Evolutionary conservation across 768 basidiomycete species (phyloP).

Genomic region (Suillus ampliporus): DNA sequence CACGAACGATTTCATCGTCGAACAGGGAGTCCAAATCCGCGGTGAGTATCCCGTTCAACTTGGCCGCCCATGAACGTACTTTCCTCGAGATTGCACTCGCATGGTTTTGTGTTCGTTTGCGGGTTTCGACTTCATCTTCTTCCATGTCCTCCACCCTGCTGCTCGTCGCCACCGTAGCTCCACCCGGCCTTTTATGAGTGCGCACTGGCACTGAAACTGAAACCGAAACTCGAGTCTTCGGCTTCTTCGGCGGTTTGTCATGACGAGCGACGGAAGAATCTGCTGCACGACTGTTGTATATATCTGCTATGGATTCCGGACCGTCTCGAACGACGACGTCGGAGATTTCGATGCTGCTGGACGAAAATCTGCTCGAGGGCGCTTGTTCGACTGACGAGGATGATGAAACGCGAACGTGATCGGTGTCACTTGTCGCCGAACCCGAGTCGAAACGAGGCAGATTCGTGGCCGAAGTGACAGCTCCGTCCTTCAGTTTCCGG

Average conservation of each 20-base stretch:
- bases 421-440: not conserved
- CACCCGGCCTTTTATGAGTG: too few species aligned
- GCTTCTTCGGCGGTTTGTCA: not conserved
- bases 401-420: too few species aligned
- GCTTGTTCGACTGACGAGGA: not conserved
- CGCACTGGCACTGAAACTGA: not conserved
- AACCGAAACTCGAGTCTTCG: not conserved
- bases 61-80: slow-evolving; percentile 23
- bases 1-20: not conserved
- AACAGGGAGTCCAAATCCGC: not conserved
- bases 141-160: not conserved
- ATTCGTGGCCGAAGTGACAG: too few species aligned
- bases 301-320: not conserved
- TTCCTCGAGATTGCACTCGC: not conserved
- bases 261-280: not conserved
- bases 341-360: not conserved
- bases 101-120: not conserved
- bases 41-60: slow-evolving; percentile 12
- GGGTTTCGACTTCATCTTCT: not conserved
- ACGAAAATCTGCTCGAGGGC: not conserved
- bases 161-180: slow-evolving; percentile 9
- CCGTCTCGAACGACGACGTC: not conserved
- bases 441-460: not conserved
- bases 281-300: not conserved
- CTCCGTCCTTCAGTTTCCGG: not conserved